A percentile compares a stretch with the other conserved stretches of the same genome.
Conservation (phyloP, 306 rosid species). For the Cicer judaicum region DNA sequence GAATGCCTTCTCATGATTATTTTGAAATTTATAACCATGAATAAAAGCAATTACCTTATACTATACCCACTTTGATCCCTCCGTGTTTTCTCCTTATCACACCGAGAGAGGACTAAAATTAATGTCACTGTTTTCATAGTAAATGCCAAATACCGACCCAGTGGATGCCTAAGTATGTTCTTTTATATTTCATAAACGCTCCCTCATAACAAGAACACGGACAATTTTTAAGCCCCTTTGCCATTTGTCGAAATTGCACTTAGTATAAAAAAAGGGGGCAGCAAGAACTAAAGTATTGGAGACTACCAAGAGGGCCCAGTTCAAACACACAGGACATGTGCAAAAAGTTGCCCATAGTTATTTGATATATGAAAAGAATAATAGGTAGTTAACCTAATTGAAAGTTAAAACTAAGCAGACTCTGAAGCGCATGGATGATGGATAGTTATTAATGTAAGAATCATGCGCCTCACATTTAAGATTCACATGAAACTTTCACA, state of each 20-base stretch:
- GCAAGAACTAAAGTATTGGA: conserved; percentile 19
- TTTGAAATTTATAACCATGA: conserved; percentile 35
- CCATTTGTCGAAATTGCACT: conserved; percentile 7
- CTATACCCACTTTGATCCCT: conserved; percentile 15
- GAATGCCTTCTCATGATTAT: conserved; percentile 18
- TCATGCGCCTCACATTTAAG: conserved; percentile 20
- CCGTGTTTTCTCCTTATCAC: conserved; percentile 1
- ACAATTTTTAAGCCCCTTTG: not conserved
- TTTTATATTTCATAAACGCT: not conserved
- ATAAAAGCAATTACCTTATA: conserved; percentile 22
- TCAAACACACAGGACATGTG: conserved; percentile 26
- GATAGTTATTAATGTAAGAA: conserved; percentile 32
- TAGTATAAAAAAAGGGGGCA: conserved; percentile 1
- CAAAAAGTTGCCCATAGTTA: conserved; percentile 19
- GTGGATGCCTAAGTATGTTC: conserved; percentile 3
- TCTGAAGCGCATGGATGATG: conserved; percentile 11
- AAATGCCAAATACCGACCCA: conserved; percentile 28
- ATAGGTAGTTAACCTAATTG: conserved; percentile 11
- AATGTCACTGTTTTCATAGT: conserved; percentile 22
- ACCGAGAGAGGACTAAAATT: not conserved
- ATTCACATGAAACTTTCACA: conserved; percentile 30
- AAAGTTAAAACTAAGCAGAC: conserved; percentile 20
- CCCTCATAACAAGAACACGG: conserved; percentile 4
- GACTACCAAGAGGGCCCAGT: conserved; percentile 18
- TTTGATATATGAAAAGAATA: conserved; percentile 17